Conservation (phyloP, 352 stramenopile species). For the Thraustotheca clavata region DNA sequence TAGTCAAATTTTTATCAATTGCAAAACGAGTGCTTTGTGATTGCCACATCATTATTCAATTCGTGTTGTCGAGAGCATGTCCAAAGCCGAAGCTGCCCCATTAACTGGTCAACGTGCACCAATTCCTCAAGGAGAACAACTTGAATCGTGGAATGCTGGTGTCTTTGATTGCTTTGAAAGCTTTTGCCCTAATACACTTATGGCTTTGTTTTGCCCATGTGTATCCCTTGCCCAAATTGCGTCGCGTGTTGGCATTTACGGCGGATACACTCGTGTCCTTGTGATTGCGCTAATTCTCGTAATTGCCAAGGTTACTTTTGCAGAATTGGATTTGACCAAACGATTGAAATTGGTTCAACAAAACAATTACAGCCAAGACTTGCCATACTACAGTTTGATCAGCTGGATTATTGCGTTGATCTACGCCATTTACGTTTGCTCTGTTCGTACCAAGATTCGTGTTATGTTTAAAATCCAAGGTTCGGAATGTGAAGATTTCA, state of each 20-base stretch:
- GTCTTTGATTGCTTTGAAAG: conserved; percentile 24
- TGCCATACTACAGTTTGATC: too few species aligned
- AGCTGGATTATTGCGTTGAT: background rate
- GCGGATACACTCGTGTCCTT: conserved; percentile 1
- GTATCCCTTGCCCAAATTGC: conserved; percentile 45
- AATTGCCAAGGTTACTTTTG: conserved; percentile 32
- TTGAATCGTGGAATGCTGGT: conserved; percentile 31
- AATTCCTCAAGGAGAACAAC: too few species aligned
- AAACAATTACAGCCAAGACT: conserved; percentile 29
- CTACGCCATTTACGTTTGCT: background rate
- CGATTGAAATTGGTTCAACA: too few species aligned
- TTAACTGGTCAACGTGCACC: background rate
- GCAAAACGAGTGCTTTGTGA: background rate
- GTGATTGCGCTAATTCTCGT: conserved; percentile 21
- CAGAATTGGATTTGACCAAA: too few species aligned
- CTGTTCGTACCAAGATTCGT: conserved; percentile 23
- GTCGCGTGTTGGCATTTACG: conserved; percentile 32
- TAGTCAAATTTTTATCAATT: too few species aligned
- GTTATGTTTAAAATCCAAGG: conserved; percentile 46
- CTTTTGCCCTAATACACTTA: conserved; percentile 30
- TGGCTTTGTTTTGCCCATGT: conserved; percentile 41
- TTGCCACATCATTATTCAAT: too few species aligned
- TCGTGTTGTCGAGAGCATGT: background rate
- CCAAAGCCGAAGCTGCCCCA: background rate
- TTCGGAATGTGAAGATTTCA: conserved; percentile 31